These are phyloP conservation scores for Coelastrella sp. DNA, from an alignment of 139 green algal species.

Conservation along the genomic window DNA sequence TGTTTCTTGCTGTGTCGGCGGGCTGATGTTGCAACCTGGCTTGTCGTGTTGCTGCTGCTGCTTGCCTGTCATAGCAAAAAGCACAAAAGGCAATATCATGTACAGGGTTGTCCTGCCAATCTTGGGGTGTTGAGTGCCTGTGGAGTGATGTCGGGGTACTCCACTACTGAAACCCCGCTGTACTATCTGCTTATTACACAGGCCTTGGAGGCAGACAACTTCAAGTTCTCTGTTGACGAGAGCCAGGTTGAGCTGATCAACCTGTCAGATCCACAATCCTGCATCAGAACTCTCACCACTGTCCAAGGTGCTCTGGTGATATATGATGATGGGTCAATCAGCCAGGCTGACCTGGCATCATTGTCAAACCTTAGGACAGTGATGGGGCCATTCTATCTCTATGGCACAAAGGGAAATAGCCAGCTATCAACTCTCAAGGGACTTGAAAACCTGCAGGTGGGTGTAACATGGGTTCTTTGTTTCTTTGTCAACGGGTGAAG, in stretches of 20 bases:
- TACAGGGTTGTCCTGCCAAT: too few relatives aligned
- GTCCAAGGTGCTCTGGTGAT: conserved; percentile 37
- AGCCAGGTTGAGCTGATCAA: neutral
- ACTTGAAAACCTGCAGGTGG: conserved; percentile 44
- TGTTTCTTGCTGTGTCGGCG: too few relatives aligned
- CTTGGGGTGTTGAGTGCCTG: too few relatives aligned
- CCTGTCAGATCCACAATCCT: conserved; percentile 11
- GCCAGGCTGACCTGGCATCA: conserved; percentile 4
- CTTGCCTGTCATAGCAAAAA: too few relatives aligned
- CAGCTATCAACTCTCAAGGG: neutral
- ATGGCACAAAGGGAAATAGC: neutral
- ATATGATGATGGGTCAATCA: conserved; percentile 36
- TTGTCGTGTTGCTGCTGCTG: too few relatives aligned
- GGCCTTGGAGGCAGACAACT: too few relatives aligned
- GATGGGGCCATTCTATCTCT: conserved; percentile 24
- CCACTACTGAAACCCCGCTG: too few relatives aligned
- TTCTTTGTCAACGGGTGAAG: neutral
- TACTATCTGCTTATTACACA: too few relatives aligned
- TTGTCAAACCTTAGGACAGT: conserved; percentile 19
- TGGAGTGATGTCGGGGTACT: too few relatives aligned
- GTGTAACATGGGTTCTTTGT: neutral
- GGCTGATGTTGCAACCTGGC: too few relatives aligned
- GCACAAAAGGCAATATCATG: too few relatives aligned
- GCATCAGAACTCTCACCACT: neutral
- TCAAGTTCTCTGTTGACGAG: too few relatives aligned